A percentile compares a stretch with the other conserved stretches of the same genome.
phyloP scores from a whole-genome alignment of 257 asterid species.

The Paraleonurus japonicus region DNA sequence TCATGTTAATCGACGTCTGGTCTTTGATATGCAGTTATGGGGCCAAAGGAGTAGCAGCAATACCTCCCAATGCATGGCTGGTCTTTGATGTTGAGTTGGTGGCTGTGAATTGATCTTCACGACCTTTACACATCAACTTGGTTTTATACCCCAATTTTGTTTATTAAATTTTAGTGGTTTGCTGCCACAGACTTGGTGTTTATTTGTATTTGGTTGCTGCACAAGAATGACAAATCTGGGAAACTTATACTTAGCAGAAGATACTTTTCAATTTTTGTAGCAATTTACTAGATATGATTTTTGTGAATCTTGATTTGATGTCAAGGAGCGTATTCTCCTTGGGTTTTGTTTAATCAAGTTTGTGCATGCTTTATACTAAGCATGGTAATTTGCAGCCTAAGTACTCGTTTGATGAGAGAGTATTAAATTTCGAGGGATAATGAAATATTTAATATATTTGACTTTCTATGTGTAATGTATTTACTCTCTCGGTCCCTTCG shows the following conservation, averaged over 20 bases:
- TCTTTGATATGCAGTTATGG: slow-evolving; percentile 66
- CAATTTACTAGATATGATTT: too few species aligned
- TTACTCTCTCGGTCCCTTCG: too few species aligned
- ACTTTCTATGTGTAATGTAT: too few species aligned
- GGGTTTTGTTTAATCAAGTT: too few species aligned
- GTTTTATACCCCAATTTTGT: neutral
- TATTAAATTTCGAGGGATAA: too few species aligned
- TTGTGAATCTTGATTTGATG: too few species aligned
- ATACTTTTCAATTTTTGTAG: neutral
- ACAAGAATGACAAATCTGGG: slow-evolving; percentile 5
- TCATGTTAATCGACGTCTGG: neutral
- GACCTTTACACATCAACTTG: neutral
- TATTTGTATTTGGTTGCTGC: neutral
- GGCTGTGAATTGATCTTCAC: slow-evolving; percentile 42
- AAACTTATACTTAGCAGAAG: too few species aligned
- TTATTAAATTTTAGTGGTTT: neutral
- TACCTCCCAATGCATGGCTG: slow-evolving; percentile 87
- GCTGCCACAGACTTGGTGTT: slow-evolving; percentile 18
- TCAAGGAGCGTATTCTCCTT: too few species aligned
- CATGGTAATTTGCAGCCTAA: too few species aligned
- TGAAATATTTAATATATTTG: too few species aligned
- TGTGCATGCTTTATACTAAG: too few species aligned
- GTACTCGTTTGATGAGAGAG: too few species aligned
- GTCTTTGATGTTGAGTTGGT: slow-evolving; percentile 87
- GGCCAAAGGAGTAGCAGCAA: slow-evolving; percentile 56